Evolutionary conservation across 164 flowering plant species (phyloP).

Genomic region (Stephania japonica): DNA sequence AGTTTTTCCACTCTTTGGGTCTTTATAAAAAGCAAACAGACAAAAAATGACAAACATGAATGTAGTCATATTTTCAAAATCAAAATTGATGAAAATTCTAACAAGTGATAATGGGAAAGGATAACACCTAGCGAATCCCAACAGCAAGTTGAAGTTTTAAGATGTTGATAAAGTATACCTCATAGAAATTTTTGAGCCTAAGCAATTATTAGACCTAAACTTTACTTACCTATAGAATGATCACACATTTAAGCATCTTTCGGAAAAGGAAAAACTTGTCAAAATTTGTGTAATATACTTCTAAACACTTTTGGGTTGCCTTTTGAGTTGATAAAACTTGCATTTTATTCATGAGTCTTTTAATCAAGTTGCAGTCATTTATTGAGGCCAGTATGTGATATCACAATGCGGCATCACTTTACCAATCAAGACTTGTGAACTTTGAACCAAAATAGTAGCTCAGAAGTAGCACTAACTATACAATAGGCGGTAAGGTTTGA

Average conservation of each 20-base stretch:
- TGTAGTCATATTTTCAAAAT: not conserved
- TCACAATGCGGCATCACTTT: not conserved
- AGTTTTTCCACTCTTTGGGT: not conserved
- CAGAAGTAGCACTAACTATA: not conserved
- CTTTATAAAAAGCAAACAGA: not conserved
- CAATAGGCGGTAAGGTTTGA: not conserved
- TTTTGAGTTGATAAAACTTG: not conserved
- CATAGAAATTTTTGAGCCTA: not conserved
- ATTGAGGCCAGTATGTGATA: not conserved
- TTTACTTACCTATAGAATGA: not conserved
- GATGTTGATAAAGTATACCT: not conserved
- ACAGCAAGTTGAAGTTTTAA: not conserved
- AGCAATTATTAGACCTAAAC: not conserved
- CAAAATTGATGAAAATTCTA: not conserved
- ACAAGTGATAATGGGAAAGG: not conserved
- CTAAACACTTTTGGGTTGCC: not conserved
- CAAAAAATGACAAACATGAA: not conserved
- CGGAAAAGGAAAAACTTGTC: not conserved
- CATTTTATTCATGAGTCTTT: not conserved
- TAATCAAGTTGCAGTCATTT: not conserved
- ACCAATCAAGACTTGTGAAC: not conserved
- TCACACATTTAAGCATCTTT: not conserved
- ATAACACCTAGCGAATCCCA: not conserved
- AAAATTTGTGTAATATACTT: not conserved
- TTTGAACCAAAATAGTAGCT: not conserved